These are phyloP conservation scores for Immersiella caudata DNA, from an alignment of 495 filamentous ascomycete genomes.

Conservation along the genomic window DNA sequence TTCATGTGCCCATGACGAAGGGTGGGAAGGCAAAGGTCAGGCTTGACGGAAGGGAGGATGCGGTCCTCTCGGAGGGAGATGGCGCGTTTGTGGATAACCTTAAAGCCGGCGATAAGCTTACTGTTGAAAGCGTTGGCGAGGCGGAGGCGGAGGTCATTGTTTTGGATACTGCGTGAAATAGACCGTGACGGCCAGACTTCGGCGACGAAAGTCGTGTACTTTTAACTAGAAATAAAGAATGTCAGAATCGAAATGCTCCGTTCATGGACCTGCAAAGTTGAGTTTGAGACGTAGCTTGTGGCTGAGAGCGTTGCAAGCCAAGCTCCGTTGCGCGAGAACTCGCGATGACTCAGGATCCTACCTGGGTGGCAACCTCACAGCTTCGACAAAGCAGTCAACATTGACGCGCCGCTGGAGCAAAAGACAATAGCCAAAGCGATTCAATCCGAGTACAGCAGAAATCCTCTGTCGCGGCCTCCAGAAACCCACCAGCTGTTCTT, in stretches of 20 bases:
- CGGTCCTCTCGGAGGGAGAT: conserved; percentile 69
- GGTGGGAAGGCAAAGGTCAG: conserved; percentile 67
- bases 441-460: too few relatives aligned
- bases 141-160: conserved; percentile 69
- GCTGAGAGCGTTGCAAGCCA: too few relatives aligned
- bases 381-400: background rate
- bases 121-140: conserved; percentile 65
- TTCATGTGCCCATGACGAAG: conserved; percentile 77
- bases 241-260: too few relatives aligned
- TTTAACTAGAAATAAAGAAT: background rate
- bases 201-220: conserved; percentile 10
- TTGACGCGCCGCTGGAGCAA: background rate
- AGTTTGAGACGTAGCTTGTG: too few relatives aligned
- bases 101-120: conserved; percentile 60
- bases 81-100: conserved; percentile 66
- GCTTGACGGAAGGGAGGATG: conserved; percentile 63
- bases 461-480: too few relatives aligned
- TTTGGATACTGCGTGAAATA: conserved; percentile 54
- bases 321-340: too few relatives aligned
- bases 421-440: too few relatives aligned
- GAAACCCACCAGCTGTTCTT: conserved; percentile 12
- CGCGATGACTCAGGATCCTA: too few relatives aligned
- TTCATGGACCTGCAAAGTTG: too few relatives aligned
- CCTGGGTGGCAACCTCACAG: background rate
- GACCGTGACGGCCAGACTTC: too few relatives aligned